Percentiles rank a stretch among this genome's conserved stretches.
Conservation (phyloP, 257 asterid genomes). For the Penstemon newberryi region DNA sequence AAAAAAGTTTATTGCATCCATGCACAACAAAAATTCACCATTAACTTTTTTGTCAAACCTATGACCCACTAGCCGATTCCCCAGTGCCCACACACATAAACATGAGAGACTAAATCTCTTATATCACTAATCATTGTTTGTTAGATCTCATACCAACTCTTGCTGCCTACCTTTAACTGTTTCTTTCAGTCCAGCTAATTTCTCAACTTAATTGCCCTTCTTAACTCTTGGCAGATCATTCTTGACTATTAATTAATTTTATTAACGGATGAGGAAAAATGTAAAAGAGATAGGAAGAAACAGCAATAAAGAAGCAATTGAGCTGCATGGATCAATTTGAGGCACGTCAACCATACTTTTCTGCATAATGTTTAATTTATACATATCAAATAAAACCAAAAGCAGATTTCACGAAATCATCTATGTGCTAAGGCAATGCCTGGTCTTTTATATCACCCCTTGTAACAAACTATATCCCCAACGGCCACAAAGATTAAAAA, state of each 20-base stretch:
- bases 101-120: not conserved
- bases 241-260: not conserved
- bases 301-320: too few species aligned
- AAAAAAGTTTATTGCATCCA: not conserved
- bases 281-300: not conserved
- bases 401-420: not conserved
- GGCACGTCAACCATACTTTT: not conserved
- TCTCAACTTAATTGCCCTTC: not conserved
- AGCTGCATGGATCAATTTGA: constrained; percentile 2
- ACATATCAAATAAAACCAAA: not conserved
- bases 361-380: not conserved
- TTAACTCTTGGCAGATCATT: not conserved
- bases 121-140: not conserved
- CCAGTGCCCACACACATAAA: not conserved
- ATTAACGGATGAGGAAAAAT: not conserved
- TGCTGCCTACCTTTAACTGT: not conserved
- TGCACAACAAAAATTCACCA: not conserved
- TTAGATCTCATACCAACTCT: not conserved
- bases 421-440: not conserved
- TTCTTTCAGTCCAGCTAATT: not conserved
- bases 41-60: not conserved
- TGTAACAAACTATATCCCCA: not conserved
- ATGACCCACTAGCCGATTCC: not conserved
- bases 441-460: not conserved
- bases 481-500: not conserved